Base-by-base conservation (phyloP, 2,329 filamentous ascomycete species). In the Sclerotinia trifoliorum region DNA sequence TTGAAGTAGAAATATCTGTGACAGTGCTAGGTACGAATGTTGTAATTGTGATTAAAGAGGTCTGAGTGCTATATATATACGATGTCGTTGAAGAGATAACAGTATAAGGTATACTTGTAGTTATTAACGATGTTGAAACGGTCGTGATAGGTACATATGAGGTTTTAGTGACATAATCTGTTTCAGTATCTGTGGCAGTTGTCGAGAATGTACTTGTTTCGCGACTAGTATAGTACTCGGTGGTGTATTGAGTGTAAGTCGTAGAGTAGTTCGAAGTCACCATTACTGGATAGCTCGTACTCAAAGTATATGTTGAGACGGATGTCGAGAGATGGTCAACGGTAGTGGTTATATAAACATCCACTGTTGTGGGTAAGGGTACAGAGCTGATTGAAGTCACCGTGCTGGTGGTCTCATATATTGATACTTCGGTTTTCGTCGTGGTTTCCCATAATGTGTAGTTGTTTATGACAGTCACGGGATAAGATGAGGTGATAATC, bases 381-480 rank as follows among this genome's bases (percentile, higher is more conserved):
- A 65, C 42, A 35, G 26, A 64, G 35, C 26, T 66, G 8, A n/a
- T 46, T 51, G 64, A 60, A 32, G 19, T 46, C 15, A 66, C 21
- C 5, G 51, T 55, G 48, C 49, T 66, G 21, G 63, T 66, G 10
- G 65, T 62, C 21, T 57, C 24, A 62, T 62, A 67, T n/a, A 52
- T 66, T n/a, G 29, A 57, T 32, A 35, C 21, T 19, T 54, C 26
- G 26, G 35, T 29, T 7, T 49, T 24, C 17, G 64, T 68, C 5
- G 39, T 61, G 21, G 54, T 66, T 21, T 24, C 39, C 64, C 57
- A 62, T 49, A 35, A 21, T n/a, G 68, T 67, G 21, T 62, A 39
- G 55, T 67, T 65, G 49, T 48, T 56, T 21, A 42, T 65, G 8
- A 71, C 29, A n/a, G 68, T 69, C n/a, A 68, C 49, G 13, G 69